Percentiles rank a stretch among this genome's conserved stretches.
Evolutionary conservation across 306 rosid genomes (phyloP).

Genomic region (Gastrolobium villosum): DNA sequence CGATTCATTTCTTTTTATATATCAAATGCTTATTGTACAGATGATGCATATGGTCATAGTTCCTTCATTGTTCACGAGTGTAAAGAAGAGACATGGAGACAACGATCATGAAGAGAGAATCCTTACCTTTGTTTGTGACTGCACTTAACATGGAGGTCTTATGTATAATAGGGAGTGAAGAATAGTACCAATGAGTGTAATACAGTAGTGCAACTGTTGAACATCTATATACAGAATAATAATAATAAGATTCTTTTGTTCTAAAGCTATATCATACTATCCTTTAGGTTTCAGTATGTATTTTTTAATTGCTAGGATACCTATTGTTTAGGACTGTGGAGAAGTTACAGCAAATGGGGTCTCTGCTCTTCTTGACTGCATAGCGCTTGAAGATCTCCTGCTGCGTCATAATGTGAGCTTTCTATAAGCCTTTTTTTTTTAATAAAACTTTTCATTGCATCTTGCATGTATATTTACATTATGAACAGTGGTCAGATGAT

Average conservation of each 20-base stretch:
- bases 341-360: constrained; percentile 72
- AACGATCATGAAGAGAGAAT: constrained; percentile 6
- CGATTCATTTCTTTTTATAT: background rate
- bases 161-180: constrained; percentile 12
- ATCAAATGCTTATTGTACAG: constrained; percentile 28
- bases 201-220: background rate
- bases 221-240: background rate
- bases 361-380: constrained; percentile 72
- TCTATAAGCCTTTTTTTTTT: background rate
- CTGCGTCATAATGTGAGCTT: constrained; percentile 86
- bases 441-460: constrained; percentile 5
- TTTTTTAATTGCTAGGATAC: constrained; percentile 31
- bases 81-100: constrained; percentile 7
- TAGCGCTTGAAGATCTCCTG: constrained; percentile 84
- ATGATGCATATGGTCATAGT: constrained; percentile 8
- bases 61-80: constrained; percentile 1
- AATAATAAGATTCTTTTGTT: constrained; percentile 12
- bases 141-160: constrained; percentile 26
- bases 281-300: constrained; percentile 21
- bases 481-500: constrained; percentile 12
- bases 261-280: constrained; percentile 32
- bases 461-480: background rate
- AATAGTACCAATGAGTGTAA: background rate
- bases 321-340: constrained; percentile 78
- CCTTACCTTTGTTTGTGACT: constrained; percentile 23